Conservation (phyloP, 768 basidiomycete species). For the Lactarius tabidus region DNA sequence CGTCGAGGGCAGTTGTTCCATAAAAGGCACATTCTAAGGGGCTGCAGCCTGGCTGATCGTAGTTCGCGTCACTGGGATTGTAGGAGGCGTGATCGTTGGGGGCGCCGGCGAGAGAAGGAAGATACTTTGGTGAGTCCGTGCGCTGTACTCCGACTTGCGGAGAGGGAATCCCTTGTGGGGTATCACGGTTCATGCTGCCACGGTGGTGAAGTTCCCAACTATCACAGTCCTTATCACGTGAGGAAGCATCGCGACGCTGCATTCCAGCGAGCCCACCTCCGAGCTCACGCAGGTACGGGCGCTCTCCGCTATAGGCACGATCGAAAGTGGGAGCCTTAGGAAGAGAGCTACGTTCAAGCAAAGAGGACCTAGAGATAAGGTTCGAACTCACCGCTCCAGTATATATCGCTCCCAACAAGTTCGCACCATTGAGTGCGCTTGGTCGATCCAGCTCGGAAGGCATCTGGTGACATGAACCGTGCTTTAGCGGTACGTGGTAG, state of each 20-base stretch:
- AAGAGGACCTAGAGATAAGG: conserved; percentile 17
- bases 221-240: conserved; percentile 18
- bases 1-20: conserved; percentile 18
- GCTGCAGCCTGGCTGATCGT: conserved; percentile 17
- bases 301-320: conserved; percentile 14
- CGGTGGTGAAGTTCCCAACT: conserved; percentile 19
- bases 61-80: conserved; percentile 22
- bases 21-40: conserved; percentile 17
- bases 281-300: conserved; percentile 20
- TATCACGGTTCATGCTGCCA: conserved; percentile 23
- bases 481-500: conserved; percentile 16
- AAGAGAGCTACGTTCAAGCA: conserved; percentile 20
- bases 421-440: conserved; percentile 13
- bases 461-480: conserved; percentile 20
- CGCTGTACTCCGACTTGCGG: conserved; percentile 16
- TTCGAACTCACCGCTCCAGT: conserved; percentile 19
- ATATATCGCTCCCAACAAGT: conserved; percentile 21
- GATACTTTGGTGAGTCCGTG: conserved; percentile 20
- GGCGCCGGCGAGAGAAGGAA: conserved; percentile 18
- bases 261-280: not conserved
- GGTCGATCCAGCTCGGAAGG: conserved; percentile 21
- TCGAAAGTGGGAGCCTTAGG: conserved; percentile 23
- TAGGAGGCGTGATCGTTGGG: conserved; percentile 18
- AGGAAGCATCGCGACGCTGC: conserved; percentile 20
- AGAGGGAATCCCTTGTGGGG: conserved; percentile 2